Percentiles rank a stretch among this genome's conserved stretches.
phyloP scores from a whole-genome alignment of 2,329 filamentous ascomycete species.

The Phoma sp. region DNA sequence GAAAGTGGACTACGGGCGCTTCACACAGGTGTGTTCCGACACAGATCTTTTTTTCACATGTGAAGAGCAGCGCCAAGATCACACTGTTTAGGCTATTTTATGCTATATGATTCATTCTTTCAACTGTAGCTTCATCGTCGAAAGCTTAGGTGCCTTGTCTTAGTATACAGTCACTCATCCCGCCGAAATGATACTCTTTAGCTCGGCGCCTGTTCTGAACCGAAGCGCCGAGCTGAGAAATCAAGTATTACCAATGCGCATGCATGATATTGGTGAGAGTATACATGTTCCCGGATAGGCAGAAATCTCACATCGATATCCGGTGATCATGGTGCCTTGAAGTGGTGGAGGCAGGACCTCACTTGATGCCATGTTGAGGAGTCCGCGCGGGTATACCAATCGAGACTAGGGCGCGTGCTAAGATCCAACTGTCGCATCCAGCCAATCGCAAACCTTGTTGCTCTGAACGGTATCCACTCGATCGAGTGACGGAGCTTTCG shows the following conservation, averaged over 20 bases:
- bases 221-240: not conserved
- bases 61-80: no score
- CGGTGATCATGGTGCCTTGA: not conserved
- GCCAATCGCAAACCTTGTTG: not conserved
- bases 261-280: not conserved
- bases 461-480: not conserved
- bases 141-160: no score
- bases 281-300: no score
- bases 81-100: no score
- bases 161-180: no score
- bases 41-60: no score
- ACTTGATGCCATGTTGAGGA: constrained; percentile 1
- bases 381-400: constrained; percentile 8
- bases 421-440: not conserved
- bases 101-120: no score
- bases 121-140: no score
- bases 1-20: not conserved
- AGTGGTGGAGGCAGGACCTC: no score
- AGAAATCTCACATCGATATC: not conserved
- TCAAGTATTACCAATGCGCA: not conserved
- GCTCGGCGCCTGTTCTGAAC: not conserved
- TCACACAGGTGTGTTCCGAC: not conserved
- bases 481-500: not conserved
- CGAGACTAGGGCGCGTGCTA: not conserved
- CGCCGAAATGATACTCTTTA: not conserved